phyloP scores from a whole-genome alignment of 2,329 filamentous ascomycete genomes.

The Tothia fuscella region DNA sequence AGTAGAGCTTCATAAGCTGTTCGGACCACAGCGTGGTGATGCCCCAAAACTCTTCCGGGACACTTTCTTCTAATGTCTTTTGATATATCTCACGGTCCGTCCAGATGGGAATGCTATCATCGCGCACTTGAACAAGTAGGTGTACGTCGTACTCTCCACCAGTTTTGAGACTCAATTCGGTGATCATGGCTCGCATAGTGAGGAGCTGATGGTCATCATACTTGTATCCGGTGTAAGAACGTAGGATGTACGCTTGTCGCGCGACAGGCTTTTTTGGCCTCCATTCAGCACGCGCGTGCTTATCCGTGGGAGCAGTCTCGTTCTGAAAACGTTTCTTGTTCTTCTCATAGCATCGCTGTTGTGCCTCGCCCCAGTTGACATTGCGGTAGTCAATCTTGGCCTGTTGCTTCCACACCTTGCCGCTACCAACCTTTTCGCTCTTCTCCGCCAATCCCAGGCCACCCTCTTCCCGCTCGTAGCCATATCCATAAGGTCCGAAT shows the following conservation, averaged over 20 bases:
- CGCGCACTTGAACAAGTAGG: conserved; percentile 74
- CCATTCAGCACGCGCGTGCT: conserved; percentile 16
- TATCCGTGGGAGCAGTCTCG: conserved; percentile 13
- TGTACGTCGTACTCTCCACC: conserved; percentile 82
- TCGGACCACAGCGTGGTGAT: conserved; percentile 90
- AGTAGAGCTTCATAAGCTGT: conserved; percentile 81
- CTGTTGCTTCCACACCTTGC: conserved; percentile 41
- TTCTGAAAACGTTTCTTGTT: conserved; percentile 36
- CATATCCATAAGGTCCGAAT: conserved; percentile 39
- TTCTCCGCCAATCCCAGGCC: conserved; percentile 37
- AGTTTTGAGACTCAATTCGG: conserved; percentile 67
- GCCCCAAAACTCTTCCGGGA: conserved; percentile 76
- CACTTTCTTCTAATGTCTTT: conserved; percentile 52
- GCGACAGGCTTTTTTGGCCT: conserved; percentile 30
- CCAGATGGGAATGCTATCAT: conserved; percentile 65
- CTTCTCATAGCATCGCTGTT: conserved; percentile 36
- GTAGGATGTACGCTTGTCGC: conserved; percentile 71
- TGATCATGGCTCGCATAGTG: conserved; percentile 71
- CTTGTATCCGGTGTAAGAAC: conserved; percentile 70
- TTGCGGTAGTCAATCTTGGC: conserved; percentile 35
- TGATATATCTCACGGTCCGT: conserved; percentile 58
- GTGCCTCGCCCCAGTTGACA: conserved; percentile 37
- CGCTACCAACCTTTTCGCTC: conserved; percentile 31
- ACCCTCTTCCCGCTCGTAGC: conserved; percentile 32
- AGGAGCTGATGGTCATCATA: conserved; percentile 72